These are phyloP conservation scores for Pseudonitzschia delicatissima DNA, from an alignment of 108 stramenopile genomes.

Conservation along the genomic window DNA sequence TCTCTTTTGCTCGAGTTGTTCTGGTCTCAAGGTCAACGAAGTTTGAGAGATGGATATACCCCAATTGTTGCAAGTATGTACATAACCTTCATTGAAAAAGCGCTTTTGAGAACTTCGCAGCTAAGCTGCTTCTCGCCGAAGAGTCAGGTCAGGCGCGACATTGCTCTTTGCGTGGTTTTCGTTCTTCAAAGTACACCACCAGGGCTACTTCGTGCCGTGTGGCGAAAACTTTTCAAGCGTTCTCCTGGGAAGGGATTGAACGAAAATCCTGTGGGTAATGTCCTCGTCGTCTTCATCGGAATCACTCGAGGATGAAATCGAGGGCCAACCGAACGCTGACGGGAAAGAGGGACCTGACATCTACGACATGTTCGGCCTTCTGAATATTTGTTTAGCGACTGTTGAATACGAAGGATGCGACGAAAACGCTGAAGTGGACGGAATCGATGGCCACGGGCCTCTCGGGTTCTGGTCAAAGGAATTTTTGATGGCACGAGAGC, in stretches of 20 bases:
- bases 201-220: slow-evolving; percentile 72
- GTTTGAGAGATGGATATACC: slow-evolving; percentile 53
- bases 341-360: slow-evolving; percentile 50
- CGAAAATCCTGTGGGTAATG: slow-evolving; percentile 61
- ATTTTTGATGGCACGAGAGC: slow-evolving; percentile 46
- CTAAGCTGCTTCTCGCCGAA: slow-evolving; percentile 64
- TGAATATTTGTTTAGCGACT: slow-evolving; percentile 72
- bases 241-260: slow-evolving; percentile 54
- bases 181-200: slow-evolving; percentile 78
- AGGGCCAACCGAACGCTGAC: slow-evolving; percentile 12
- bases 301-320: slow-evolving; percentile 13
- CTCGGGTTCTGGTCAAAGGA: slow-evolving; percentile 55
- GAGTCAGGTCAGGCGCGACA: slow-evolving; percentile 72
- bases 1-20: slow-evolving; percentile 80
- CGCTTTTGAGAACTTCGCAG: slow-evolving; percentile 58
- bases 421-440: slow-evolving; percentile 33
- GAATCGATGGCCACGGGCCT: slow-evolving; percentile 21
- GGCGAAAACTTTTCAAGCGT: slow-evolving; percentile 65
- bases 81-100: slow-evolving; percentile 68
- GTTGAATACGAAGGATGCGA: slow-evolving; percentile 82
- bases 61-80: slow-evolving; percentile 70
- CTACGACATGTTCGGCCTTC: slow-evolving; percentile 72
- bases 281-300: slow-evolving; percentile 19
- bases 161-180: slow-evolving; percentile 73
- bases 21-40: slow-evolving; percentile 65